A percentile compares a stretch with the other conserved stretches of the same genome.
Conservation (phyloP, 2,329 filamentous ascomycete genomes). For the Plenodomus biglobosus region DNA sequence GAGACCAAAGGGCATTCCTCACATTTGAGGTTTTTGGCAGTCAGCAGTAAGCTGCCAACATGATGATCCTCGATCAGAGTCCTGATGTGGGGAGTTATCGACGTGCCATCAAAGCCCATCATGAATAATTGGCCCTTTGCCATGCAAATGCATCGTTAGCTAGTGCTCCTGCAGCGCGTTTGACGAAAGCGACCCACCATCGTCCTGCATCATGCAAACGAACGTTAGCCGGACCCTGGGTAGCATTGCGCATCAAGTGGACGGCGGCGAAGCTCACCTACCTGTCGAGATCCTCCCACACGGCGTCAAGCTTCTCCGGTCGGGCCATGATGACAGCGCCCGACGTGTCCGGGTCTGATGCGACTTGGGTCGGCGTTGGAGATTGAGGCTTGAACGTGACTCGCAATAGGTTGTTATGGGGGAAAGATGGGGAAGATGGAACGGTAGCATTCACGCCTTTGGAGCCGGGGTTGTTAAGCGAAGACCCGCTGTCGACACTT, state of each 20-base stretch:
- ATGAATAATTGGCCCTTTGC: slow-evolving; percentile 77
- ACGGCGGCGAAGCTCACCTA: slow-evolving; percentile 61
- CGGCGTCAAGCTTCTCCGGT: slow-evolving; percentile 49
- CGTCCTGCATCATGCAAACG: slow-evolving; percentile 44
- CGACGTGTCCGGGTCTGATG: slow-evolving; percentile 21
- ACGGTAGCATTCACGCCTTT: slow-evolving; percentile 40
- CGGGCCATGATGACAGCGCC: slow-evolving; percentile 58
- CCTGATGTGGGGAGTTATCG: slow-evolving; percentile 79
- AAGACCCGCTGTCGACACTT: slow-evolving; percentile 22
- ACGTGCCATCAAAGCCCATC: slow-evolving; percentile 84
- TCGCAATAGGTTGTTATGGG: slow-evolving; percentile 35
- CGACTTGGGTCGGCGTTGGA: slow-evolving; percentile 28
- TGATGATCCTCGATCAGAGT: slow-evolving; percentile 81
- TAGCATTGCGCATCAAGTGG: slow-evolving; percentile 28
- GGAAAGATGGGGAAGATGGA: slow-evolving; percentile 36
- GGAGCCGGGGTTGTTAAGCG: slow-evolving; percentile 23
- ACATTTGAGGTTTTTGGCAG: slow-evolving; percentile 86
- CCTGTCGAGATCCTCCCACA: slow-evolving; percentile 76
- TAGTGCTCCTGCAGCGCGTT: slow-evolving; percentile 16
- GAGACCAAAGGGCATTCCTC: slow-evolving; percentile 32
- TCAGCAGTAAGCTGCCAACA: slow-evolving; percentile 82
- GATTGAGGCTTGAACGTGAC: slow-evolving; percentile 39
- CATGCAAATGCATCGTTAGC: slow-evolving; percentile 34
- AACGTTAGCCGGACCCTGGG: slow-evolving; percentile 38
- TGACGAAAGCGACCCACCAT: slow-evolving; percentile 42